These are phyloP conservation scores for Fusarium transvaalense DNA, from an alignment of 2,329 filamentous ascomycete species.

Conservation along the genomic window DNA sequence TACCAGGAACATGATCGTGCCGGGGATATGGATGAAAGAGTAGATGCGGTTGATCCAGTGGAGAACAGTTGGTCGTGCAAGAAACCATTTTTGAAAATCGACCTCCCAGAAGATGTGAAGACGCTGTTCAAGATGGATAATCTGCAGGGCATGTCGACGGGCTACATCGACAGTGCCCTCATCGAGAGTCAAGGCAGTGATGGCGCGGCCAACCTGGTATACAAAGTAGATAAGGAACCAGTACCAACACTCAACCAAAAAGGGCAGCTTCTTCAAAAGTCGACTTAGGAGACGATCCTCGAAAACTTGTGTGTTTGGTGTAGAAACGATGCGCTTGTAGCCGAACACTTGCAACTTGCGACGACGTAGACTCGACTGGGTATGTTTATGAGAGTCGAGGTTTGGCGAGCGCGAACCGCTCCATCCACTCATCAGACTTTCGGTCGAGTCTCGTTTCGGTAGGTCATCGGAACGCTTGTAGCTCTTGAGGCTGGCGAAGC, in stretches of 20 bases:
- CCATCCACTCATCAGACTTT: constrained; percentile 46
- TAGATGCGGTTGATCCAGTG: constrained; percentile 79
- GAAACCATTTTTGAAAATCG: constrained; percentile 68
- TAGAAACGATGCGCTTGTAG: constrained; percentile 49
- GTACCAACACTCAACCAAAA: constrained; percentile 81
- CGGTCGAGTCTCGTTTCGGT: constrained; percentile 43
- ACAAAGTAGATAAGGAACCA: constrained; percentile 84
- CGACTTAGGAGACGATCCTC: constrained; percentile 56
- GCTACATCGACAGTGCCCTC: constrained; percentile 77
- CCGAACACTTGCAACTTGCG: constrained; percentile 53
- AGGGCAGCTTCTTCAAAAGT: constrained; percentile 75
- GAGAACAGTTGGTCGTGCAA: constrained; percentile 66
- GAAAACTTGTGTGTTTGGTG: constrained; percentile 52
- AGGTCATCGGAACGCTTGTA: constrained; percentile 52
- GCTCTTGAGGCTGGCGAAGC: constrained; percentile 36
- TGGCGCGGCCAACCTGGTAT: constrained; percentile 79
- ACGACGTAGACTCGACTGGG: constrained; percentile 49
- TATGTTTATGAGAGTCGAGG: constrained; percentile 40
- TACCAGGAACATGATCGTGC: constrained; percentile 75
- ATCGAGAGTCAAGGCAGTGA: constrained; percentile 76
- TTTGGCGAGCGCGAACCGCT: constrained; percentile 47
- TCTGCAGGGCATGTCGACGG: constrained; percentile 74
- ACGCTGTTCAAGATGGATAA: constrained; percentile 74
- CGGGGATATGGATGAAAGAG: constrained; percentile 83
- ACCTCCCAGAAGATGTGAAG: constrained; percentile 75